phyloP scores from a whole-genome alignment of 192 early-diverging fungal species.

The Coemansia sp. region DNA sequence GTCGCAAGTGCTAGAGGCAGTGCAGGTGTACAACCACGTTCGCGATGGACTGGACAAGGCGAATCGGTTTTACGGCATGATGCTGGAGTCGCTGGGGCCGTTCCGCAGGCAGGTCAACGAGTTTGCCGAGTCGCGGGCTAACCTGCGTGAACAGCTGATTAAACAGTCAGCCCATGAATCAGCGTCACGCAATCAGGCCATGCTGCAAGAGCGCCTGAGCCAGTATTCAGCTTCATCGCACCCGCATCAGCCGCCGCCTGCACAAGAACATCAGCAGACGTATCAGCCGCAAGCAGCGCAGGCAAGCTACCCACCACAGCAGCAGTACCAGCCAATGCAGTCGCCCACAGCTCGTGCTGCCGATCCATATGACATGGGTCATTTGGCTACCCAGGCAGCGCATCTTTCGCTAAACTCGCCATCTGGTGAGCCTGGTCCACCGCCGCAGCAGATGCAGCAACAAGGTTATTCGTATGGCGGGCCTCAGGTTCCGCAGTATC shows the following conservation, averaged over 20 bases:
- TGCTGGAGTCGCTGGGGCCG: conserved; percentile 54
- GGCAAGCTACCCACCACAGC: conserved; percentile 11
- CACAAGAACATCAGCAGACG: conserved; percentile 4
- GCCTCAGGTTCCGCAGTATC: conserved; percentile 29
- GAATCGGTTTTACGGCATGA: conserved; percentile 59
- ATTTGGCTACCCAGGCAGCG: conserved; percentile 42
- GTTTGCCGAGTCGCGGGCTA: conserved; percentile 58
- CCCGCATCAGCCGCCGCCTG: conserved; percentile 10
- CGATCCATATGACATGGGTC: conserved; percentile 39
- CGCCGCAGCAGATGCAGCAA: conserved; percentile 27
- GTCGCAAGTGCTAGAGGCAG: conserved; percentile 67
- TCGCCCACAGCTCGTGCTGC: conserved; percentile 20
- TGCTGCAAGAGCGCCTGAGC: conserved; percentile 62
- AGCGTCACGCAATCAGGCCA: conserved; percentile 59
- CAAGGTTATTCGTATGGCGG: conserved; percentile 19
- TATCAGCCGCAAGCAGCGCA: conserved; percentile 14
- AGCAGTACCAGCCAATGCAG: conserved; percentile 14
- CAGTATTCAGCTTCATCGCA: conserved; percentile 35
- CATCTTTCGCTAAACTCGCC: conserved; percentile 42
- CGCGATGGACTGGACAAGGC: conserved; percentile 62
- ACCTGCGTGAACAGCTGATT: conserved; percentile 58
- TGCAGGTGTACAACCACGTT: conserved; percentile 63
- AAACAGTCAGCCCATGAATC: conserved; percentile 53
- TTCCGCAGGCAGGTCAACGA: conserved; percentile 51
- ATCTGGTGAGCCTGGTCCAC: conserved; percentile 4